A percentile compares a stretch with the other conserved stretches of the same genome.
These are phyloP conservation scores for Saccharomycopsis javanensis DNA, from an alignment of 805 yeast species.

Conservation along the genomic window DNA sequence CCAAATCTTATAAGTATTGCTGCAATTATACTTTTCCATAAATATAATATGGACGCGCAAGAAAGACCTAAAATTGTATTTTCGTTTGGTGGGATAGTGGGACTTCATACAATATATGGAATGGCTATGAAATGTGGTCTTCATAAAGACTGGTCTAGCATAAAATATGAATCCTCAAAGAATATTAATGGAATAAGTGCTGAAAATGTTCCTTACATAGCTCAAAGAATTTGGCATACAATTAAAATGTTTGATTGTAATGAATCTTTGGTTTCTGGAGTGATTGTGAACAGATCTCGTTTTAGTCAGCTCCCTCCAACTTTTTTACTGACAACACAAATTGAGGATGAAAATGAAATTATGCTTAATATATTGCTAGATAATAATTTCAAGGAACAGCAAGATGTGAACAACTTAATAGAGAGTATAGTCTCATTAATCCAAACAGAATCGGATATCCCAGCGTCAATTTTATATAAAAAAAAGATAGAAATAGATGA, in stretches of 20 bases:
- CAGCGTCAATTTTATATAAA: not conserved
- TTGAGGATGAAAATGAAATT: not conserved
- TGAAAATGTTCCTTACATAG: not conserved
- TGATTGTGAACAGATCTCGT: not conserved
- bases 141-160: constrained; percentile 6
- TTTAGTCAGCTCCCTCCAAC: not conserved
- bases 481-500: not conserved
- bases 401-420: not conserved
- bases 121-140: constrained; percentile 4
- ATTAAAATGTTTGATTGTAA: not conserved
- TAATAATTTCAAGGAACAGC: not conserved
- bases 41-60: constrained; percentile 5
- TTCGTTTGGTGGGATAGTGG: not conserved
- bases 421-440: not conserved
- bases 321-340: not conserved
- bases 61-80: constrained; percentile 12
- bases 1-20: constrained; percentile 8
- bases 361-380: not conserved
- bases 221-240: constrained; percentile 1
- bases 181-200: constrained; percentile 5
- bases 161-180: not conserved
- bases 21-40: constrained; percentile 8
- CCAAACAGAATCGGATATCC: not conserved
- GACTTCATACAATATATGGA: constrained; percentile 1
- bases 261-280: not conserved